phyloP scores from a whole-genome alignment of 2,329 filamentous ascomycete genomes.

The Microdochium paspali region DNA sequence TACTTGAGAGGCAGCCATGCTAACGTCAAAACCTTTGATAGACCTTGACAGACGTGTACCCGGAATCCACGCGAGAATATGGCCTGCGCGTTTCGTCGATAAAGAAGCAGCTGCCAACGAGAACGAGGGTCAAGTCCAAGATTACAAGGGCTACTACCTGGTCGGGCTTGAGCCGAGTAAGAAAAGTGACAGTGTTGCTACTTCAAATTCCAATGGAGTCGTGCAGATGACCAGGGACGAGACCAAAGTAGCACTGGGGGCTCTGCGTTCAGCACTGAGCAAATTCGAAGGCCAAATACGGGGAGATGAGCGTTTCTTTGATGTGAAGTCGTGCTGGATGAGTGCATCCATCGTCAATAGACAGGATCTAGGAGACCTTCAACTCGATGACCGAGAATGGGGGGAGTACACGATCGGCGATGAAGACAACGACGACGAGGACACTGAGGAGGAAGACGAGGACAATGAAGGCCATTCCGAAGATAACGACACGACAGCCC shows the following conservation, averaged over 20 bases:
- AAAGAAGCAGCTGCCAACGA: background rate
- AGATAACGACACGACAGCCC: conserved; percentile 10
- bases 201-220: no score
- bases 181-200: conserved; percentile 4
- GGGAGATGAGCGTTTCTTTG: conserved; percentile 36
- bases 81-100: conserved; percentile 50
- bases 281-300: conserved; percentile 40
- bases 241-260: conserved; percentile 27
- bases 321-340: conserved; percentile 39
- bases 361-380: conserved; percentile 29
- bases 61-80: conserved; percentile 44
- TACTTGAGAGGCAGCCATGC: no score
- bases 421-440: conserved; percentile 28
- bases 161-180: conserved; percentile 39
- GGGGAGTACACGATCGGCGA: conserved; percentile 31
- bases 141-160: conserved; percentile 53
- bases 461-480: conserved; percentile 20
- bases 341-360: conserved; percentile 27
- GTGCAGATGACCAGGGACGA: conserved; percentile 27
- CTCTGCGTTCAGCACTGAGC: conserved; percentile 31
- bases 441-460: conserved; percentile 26
- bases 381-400: conserved; percentile 39
- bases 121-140: conserved; percentile 18
- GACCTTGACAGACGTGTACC: conserved; percentile 46
- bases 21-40: no score